A percentile compares a stretch with the other conserved stretches of the same genome.
Conservation (phyloP, 306 rosid species). For the Glycyrrhiza uralensis region DNA sequence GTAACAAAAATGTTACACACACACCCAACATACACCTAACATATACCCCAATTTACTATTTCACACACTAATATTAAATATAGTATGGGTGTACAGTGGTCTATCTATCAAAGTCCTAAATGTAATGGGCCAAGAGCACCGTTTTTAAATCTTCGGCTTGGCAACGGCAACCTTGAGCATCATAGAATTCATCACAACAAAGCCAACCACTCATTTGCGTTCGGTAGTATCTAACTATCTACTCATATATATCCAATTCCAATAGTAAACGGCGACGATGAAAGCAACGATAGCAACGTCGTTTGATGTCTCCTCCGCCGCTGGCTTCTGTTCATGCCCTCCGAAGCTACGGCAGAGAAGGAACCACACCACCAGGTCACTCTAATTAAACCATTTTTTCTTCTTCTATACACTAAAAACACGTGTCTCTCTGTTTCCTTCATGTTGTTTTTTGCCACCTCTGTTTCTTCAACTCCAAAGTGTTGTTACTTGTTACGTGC, state of each 20-base stretch:
- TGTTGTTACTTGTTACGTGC: slow-evolving; percentile 5
- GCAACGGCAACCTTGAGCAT: neutral
- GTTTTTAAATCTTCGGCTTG: neutral
- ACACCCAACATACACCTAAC: too few relatives aligned
- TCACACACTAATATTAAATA: too few relatives aligned
- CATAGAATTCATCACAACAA: neutral
- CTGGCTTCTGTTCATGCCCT: slow-evolving; percentile 26
- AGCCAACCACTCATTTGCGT: slow-evolving; percentile 11
- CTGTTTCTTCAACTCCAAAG: neutral
- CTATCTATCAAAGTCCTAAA: too few relatives aligned
- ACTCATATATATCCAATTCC: too few relatives aligned
- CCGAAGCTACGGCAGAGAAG: slow-evolving; percentile 4
- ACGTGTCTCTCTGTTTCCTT: neutral
- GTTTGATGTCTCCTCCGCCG: slow-evolving; percentile 39
- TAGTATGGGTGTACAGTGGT: too few relatives aligned
- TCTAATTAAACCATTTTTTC: neutral
- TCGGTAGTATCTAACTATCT: neutral
- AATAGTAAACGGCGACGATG: neutral
- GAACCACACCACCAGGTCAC: slow-evolving; percentile 6
- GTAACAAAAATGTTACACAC: too few relatives aligned
- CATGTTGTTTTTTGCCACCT: neutral
- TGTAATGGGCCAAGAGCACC: too few relatives aligned
- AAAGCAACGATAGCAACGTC: slow-evolving; percentile 38
- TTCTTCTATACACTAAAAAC: neutral
- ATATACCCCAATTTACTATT: too few relatives aligned